Conservation (phyloP, 495 filamentous ascomycete species). For the Neurospora sp. region DNA sequence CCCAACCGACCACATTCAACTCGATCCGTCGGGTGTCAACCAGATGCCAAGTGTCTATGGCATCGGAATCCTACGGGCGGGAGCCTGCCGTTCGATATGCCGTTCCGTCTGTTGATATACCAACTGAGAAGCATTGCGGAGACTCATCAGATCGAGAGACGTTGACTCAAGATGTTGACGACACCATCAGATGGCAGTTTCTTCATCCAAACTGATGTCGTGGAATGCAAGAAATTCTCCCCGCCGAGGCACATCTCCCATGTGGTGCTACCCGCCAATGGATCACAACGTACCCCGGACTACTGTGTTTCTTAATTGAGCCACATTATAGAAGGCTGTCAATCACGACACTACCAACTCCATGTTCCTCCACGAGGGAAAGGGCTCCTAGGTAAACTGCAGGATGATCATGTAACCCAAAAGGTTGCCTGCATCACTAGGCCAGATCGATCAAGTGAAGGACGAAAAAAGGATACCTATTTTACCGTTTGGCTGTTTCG, state of each 20-base stretch:
- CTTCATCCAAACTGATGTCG: neutral
- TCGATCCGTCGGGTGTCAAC: neutral
- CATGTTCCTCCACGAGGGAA: neutral
- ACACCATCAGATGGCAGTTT: neutral
- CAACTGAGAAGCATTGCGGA: neutral
- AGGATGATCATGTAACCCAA: neutral
- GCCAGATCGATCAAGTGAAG: neutral
- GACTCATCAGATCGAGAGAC: neutral
- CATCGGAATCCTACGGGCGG: neutral
- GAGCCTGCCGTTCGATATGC: neutral
- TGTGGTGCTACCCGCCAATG: neutral
- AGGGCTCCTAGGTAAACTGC: neutral
- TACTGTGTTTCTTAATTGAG: neutral
- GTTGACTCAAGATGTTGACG: neutral
- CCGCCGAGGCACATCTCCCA: neutral
- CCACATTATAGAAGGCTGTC: neutral
- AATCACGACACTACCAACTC: neutral
- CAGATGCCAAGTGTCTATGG: neutral
- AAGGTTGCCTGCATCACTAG: neutral
- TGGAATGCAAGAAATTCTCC: neutral
- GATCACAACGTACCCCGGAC: neutral
- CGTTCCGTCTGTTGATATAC: neutral
- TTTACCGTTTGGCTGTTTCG: neutral
- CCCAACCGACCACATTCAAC: neutral
- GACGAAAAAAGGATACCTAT: neutral